Evolutionary conservation across 1,284 basidiomycete species (phyloP).

Genomic region (Rhodotorula sp.): DNA sequence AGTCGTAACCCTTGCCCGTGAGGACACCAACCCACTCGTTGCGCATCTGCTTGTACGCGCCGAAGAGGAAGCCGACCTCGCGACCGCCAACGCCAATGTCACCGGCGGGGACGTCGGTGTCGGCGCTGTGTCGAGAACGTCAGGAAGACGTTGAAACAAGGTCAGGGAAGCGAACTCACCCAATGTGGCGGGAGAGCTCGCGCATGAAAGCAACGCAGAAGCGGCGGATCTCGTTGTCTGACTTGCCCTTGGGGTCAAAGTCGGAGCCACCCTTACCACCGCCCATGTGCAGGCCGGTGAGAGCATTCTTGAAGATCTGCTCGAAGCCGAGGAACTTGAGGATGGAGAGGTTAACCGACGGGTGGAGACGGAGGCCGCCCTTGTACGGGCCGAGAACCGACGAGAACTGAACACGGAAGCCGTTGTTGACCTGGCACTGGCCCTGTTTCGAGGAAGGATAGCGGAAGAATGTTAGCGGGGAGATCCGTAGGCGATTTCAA

Average conservation of each 20-base stretch:
- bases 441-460: constrained; percentile 51
- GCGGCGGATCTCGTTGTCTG: constrained; percentile 69
- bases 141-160: neutral
- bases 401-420: constrained; percentile 77
- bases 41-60: constrained; percentile 68
- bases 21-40: constrained; percentile 76
- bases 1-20: constrained; percentile 72
- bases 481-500: too few relatives aligned
- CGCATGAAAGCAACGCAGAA: constrained; percentile 71
- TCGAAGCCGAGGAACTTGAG: constrained; percentile 84
- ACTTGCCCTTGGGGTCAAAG: constrained; percentile 74
- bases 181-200: constrained; percentile 70
- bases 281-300: constrained; percentile 74
- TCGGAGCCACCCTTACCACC: constrained; percentile 58
- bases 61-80: constrained; percentile 52
- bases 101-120: constrained; percentile 78
- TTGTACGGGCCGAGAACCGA: constrained; percentile 80
- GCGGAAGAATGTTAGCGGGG: neutral
- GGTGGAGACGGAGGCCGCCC: constrained; percentile 76
- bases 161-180: constrained; percentile 5
- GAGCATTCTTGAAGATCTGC: constrained; percentile 79
- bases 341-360: constrained; percentile 77
- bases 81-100: constrained; percentile 70
- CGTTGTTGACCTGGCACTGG: constrained; percentile 67
- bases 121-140: constrained; percentile 43